phyloP scores from a whole-genome alignment of 1,284 basidiomycete species.

The Melampsora larici-populina region DNA sequence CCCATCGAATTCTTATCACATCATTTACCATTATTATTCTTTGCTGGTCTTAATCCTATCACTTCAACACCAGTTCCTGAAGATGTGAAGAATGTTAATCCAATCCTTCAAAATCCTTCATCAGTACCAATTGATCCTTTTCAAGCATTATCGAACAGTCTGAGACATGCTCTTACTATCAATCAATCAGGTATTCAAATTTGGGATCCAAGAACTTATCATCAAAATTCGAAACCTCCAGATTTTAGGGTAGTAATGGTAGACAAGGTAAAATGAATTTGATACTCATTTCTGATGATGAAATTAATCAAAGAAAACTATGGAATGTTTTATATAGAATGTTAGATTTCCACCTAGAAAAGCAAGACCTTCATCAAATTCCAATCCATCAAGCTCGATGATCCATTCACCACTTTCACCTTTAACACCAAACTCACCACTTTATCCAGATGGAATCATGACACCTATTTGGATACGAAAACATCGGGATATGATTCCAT shows the following conservation, averaged over 20 bases:
- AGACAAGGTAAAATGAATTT: conserved; percentile 62
- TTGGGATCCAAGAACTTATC: conserved; percentile 54
- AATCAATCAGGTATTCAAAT: conserved; percentile 55
- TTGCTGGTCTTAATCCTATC: conserved; percentile 69
- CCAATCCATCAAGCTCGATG: conserved; percentile 56
- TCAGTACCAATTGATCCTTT: conserved; percentile 50
- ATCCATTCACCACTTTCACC: conserved; percentile 56
- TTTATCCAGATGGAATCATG: conserved; percentile 89
- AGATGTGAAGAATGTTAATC: conserved; percentile 47
- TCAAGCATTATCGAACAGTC: conserved; percentile 62
- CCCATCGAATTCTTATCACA: conserved; percentile 64
- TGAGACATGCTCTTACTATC: conserved; percentile 63
- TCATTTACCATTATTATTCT: conserved; percentile 84
- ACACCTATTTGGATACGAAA: conserved; percentile 97
- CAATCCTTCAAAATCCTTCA: conserved; percentile 39
- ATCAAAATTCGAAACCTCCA: conserved; percentile 55
- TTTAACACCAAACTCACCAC: conserved; percentile 61
- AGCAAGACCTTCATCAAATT: conserved; percentile 58
- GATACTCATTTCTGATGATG: background rate
- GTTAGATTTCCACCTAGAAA: conserved; percentile 83
- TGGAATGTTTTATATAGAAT: conserved; percentile 55
- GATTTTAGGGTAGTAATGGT: conserved; percentile 77
- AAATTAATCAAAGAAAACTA: conserved; percentile 17
- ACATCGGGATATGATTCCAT: conserved; percentile 82
- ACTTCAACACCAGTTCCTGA: conserved; percentile 47